Evolutionary conservation across 768 basidiomycete species (phyloP), one percentile per base, ranked within the genome.

Genomic region (Trametes sanguinea): DNA sequence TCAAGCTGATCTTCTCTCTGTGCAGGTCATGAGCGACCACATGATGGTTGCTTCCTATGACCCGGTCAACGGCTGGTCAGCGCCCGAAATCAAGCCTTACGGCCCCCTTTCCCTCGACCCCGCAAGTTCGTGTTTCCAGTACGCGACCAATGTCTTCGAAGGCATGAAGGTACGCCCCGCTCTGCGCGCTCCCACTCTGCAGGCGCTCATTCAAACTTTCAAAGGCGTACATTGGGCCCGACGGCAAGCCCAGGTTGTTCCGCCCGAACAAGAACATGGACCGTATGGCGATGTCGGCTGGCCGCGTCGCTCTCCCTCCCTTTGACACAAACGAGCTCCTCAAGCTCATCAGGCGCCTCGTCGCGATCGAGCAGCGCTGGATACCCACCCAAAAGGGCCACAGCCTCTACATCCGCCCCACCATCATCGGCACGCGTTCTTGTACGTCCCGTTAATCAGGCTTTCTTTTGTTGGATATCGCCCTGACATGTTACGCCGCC

Each of bases 351-450:
- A 88, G 89, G 73, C 82, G 82, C 51, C 83, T 98, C 61, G 85
- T 91, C 51, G 57, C 71, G 44, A 65, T 89, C 48, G 95, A 98
- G 46, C 74, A 78, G n/a, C 83, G 88, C 10, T 97, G 95, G 94
- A 92, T 97, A 35, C 95, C 94, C 3, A 75, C 77, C 2, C 73
- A 78, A 11, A 79, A 84, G 2, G 94, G 89, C 13, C 85, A 92
- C 73, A 92, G 89, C 60, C 78, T 98, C 39, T 98, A 96, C 78
- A 83, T 97, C 66, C 87, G 95, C 48, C 89, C 92, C 27, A 94
- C 87, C 6, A 75, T 92, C 69, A 89, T 82, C 60, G 80, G 77
- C 22, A 80, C 80, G 1, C 74, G 78, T 8, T 60, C 77, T 30
- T 70, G 78, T 77, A 65, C n/a, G 71, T 64, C n/a, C 11, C 53